Evolutionary conservation across 2,329 filamentous ascomycete genomes (phyloP).

Genomic region (Xylariaceae sp.): DNA sequence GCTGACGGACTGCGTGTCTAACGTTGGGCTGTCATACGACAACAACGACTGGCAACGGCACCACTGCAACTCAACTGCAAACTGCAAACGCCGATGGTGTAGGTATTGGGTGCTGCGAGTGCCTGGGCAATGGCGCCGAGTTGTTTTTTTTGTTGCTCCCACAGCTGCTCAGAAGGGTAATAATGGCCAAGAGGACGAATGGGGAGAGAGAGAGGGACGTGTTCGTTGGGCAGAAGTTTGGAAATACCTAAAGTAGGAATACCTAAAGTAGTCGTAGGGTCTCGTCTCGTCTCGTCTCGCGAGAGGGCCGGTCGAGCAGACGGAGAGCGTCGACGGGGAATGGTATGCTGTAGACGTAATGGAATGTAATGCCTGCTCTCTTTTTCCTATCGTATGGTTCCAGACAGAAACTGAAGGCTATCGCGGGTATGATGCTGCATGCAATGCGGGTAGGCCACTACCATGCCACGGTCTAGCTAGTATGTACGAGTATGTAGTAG

Average conservation of each 20-base stretch:
- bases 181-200: slow-evolving; percentile 18
- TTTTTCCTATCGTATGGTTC: too few relatives aligned
- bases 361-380: too few relatives aligned
- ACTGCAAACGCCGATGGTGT: slow-evolving; percentile 12
- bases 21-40: slow-evolving; percentile 21
- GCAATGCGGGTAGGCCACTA: slow-evolving; percentile 16
- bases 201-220: slow-evolving; percentile 14
- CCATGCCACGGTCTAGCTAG: slow-evolving; percentile 11
- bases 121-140: slow-evolving; percentile 4
- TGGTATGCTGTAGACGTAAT: slow-evolving; percentile 12
- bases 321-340: slow-evolving; percentile 6
- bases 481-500: too few relatives aligned
- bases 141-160: background rate
- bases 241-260: slow-evolving; percentile 17
- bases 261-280: slow-evolving; percentile 7
- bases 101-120: slow-evolving; percentile 4
- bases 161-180: slow-evolving; percentile 5
- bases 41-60: background rate
- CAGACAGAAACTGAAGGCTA: slow-evolving; percentile 12
- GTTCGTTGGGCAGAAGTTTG: slow-evolving; percentile 17
- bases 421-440: slow-evolving; percentile 13
- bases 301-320: too few relatives aligned
- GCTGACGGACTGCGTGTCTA: slow-evolving; percentile 15
- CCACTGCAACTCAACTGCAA: too few relatives aligned
- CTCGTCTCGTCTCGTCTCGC: too few relatives aligned